Base-by-base conservation (phyloP, 805 yeast species). In the Pichia sporocuriosa region DNA sequence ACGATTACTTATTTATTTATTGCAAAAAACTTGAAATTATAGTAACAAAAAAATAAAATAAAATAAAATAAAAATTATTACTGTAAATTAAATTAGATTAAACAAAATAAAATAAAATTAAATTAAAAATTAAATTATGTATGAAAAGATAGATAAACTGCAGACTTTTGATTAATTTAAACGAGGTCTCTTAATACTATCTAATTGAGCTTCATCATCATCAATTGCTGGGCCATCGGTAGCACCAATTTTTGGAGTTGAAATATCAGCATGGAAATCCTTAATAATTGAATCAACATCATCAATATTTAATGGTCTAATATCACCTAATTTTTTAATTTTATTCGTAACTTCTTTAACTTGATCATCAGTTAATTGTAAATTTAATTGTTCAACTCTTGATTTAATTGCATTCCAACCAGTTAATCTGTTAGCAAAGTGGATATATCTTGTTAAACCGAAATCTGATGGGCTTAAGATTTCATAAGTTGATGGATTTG, bases 341-440 rank as follows among this genome's bases (percentile, higher is more conserved):
- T 89, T 89, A 55, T 75, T 72, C 27, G 98, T 90, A 50, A 93
- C 95, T 63, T 86, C 96, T 75, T 93, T 93, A 68, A 85, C 72
- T 74, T 90, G 97, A 53, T 81, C 90, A 61, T 90, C 98, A 37
- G 93, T 79, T 61, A 90, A 73, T 56, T 81, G 70, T 67, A 90
- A 73, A 68, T 93, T 89, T 68, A 90, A 77, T 69, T 90, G 98
- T 64, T 90, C 98, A 48, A 93, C 98, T 68, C 98, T 84, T 32
- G 95, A 79, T 73, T 90, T 90, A 76, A 90, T 90, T 42, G 97
- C 97, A 67, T 90, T 93, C 98, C 98, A 90, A 48, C 98, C 98
- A 12, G 98, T 90, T 59, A 90, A 75, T 62, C 97, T 81, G 76
- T 90, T 90, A 55, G 97, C 97, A 64, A 90, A 93, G 67, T 93